A percentile compares a stretch with the other conserved stretches of the same genome.
Evolutionary conservation across 2,329 filamentous ascomycete species (phyloP).

Genomic region (Raffaelea ambrosiae): DNA sequence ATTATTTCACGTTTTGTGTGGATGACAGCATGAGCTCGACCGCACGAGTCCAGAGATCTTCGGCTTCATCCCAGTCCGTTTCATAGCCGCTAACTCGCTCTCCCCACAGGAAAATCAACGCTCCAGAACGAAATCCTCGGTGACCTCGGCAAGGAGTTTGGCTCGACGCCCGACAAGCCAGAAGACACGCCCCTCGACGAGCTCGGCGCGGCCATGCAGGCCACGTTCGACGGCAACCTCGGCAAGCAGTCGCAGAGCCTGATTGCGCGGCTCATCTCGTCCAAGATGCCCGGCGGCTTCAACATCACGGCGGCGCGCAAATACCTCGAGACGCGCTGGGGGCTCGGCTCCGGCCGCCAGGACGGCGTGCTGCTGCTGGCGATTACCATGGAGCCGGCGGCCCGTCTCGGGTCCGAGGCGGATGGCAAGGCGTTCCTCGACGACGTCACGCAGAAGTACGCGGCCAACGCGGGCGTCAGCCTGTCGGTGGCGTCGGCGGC

Average conservation of each 20-base stretch:
- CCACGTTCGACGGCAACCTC: conserved; percentile 96
- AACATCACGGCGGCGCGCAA: conserved; percentile 95
- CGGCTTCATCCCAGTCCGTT: no score
- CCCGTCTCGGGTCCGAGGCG: conserved; percentile 78
- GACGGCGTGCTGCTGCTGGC: conserved; percentile 83
- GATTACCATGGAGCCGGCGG: conserved; percentile 84
- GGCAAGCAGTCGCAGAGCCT: conserved; percentile 94
- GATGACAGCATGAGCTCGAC: no score
- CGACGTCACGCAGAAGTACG: conserved; percentile 82
- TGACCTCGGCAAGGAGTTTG: conserved; percentile 96
- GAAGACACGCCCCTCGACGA: conserved; percentile 97
- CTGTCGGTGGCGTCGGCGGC: conserved; percentile 68
- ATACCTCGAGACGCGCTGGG: conserved; percentile 91
- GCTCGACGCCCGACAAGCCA: conserved; percentile 94
- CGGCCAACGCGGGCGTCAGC: conserved; percentile 71
- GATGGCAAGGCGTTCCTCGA: conserved; percentile 94
- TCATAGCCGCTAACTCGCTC: no score
- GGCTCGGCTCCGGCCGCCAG: conserved; percentile 75
- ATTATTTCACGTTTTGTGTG: conserved; percentile 7
- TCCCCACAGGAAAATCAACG: conserved; percentile 76
- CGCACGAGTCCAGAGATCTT: no score
- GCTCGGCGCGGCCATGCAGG: conserved; percentile 89
- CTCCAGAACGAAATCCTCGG: conserved; percentile 98
- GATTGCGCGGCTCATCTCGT: conserved; percentile 89
- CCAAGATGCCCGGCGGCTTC: conserved; percentile 99